Evolutionary conservation across 1,284 basidiomycete species (phyloP), one percentile per base, ranked within the genome.

Genomic region (Ustilago hordei): DNA sequence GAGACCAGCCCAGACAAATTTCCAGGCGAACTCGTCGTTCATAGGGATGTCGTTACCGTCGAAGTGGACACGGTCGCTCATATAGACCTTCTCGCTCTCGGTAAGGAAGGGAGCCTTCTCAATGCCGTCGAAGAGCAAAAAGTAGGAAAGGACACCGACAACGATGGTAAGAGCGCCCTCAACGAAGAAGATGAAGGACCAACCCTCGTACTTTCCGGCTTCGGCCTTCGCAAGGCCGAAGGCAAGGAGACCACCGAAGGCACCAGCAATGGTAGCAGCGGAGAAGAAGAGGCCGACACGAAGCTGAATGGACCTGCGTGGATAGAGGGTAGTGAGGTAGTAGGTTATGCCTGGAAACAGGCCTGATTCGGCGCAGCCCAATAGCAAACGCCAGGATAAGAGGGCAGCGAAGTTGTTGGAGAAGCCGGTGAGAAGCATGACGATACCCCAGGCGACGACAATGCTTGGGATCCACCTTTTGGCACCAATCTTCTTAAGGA

Each of bases 141-240:
- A 82, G 63, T 76, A 86, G 8, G 87, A 82, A 4, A 79, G 67
- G 47, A 87, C 70, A 54, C 88, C 88, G 39, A 86, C 82, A 17
- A 87, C 56, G 62, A 88, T 86, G 1, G 88, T 88, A 0, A 88
- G 87, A 23, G 87, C 84, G 59, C 89, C 89, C 71, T 89, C 89
- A 48, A 89, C 84, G 64, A 89, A 85, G 85, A 89, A 89, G 31
- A 80, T 75, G 41, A 56, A 72, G 1, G 23, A 45, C 79, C 79
- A 80, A 0, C 72, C 71, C 28, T 72, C n/a, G 60, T 65, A 71
- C 13, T 52, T 34, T 3, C 66, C 73, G 0, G 59, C 55, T 2
- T 81, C 81, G 79, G 87, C 38, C 84, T 87, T 67, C 53, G 81
- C 58, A 45, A 84, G 61, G 54, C 74, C 64, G 75, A 78, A 67